Conservation (phyloP, 2,329 filamentous ascomycete genomes). For the Corinectria fuckeliana region DNA sequence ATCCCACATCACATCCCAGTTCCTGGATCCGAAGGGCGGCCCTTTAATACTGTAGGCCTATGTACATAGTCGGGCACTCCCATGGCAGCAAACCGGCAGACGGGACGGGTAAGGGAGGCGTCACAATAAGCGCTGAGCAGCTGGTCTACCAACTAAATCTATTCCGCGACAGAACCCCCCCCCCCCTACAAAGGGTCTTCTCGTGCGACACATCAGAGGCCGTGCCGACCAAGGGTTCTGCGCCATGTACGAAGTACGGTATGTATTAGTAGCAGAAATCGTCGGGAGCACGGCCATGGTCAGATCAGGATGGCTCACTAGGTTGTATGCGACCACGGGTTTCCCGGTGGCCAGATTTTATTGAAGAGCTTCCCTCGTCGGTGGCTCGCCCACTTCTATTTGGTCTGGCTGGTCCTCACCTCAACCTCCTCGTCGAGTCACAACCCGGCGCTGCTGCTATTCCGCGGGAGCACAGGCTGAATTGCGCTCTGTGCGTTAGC, state of each 20-base stretch:
- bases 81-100: not conserved
- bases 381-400: not conserved
- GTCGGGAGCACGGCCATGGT: conserved; percentile 31
- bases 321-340: conserved; percentile 33
- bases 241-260: conserved; percentile 20
- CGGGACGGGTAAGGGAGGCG: not conserved
- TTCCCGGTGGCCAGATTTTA: conserved; percentile 19
- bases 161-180: not conserved
- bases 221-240: conserved; percentile 30
- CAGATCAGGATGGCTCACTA: conserved; percentile 37
- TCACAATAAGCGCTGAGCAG: conserved; percentile 1
- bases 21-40: conserved; percentile 1
- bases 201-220: conserved; percentile 24
- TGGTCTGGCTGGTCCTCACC: too few relatives aligned
- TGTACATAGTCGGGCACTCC: not conserved
- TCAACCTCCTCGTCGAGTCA: too few relatives aligned
- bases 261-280: conserved; percentile 24
- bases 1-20: conserved; percentile 15
- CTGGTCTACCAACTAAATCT: not conserved
- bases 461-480: conserved; percentile 12
- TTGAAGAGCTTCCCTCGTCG: conserved; percentile 22
- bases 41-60: too few relatives aligned
- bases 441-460: conserved; percentile 6
- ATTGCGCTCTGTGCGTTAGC: conserved; percentile 6
- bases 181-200: conserved; percentile 11